These are phyloP conservation scores for Eucalyptus polybractea DNA, from an alignment of 345 rosid genomes.

Conservation along the genomic window DNA sequence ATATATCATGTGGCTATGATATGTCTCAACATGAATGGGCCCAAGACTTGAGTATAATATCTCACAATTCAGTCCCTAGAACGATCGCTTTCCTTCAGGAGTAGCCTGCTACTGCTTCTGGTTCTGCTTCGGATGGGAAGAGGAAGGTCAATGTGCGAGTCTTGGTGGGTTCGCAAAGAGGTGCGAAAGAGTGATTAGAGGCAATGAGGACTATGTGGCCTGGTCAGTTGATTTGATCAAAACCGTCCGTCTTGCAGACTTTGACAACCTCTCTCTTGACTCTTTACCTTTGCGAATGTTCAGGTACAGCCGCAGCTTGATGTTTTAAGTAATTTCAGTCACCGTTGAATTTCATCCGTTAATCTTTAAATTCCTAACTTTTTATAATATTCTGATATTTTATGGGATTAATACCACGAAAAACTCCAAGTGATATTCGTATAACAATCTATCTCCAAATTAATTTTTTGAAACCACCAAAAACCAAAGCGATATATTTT, in stretches of 20 bases:
- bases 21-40: neutral
- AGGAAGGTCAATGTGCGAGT: conserved; percentile 4
- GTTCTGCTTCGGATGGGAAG: no score
- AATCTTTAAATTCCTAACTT: no score
- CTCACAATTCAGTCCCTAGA: neutral
- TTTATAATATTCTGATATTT: no score
- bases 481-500: no score
- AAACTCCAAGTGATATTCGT: no score
- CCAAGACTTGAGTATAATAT: neutral
- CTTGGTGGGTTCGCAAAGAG: neutral
- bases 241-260: neutral
- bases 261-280: neutral
- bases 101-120: conserved; percentile 1
- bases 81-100: conserved; percentile 9
- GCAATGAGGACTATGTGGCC: neutral
- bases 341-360: no score
- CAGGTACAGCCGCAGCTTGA: no score
- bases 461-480: no score
- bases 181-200: neutral
- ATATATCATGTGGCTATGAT: neutral
- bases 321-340: no score
- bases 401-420: no score
- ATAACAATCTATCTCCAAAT: no score
- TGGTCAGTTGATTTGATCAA: neutral
- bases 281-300: no score